These are phyloP conservation scores for Leishmania lainsoni DNA, from an alignment of 208 protist species.

Conservation along the genomic window DNA sequence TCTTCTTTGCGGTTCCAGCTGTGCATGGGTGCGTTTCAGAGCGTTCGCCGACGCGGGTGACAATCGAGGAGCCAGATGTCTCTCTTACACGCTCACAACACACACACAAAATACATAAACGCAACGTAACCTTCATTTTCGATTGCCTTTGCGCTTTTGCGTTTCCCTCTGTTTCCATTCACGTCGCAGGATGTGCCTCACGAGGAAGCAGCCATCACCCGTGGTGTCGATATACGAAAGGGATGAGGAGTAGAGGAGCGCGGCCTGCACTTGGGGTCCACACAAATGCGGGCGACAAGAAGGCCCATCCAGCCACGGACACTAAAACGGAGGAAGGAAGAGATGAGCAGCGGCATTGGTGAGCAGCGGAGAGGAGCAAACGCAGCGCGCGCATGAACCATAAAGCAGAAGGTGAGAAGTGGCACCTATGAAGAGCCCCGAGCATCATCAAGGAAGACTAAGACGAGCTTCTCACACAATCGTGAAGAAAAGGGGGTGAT, in stretches of 20 bases:
- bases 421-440: not conserved
- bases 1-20: not conserved
- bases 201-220: too few relatives aligned
- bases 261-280: too few relatives aligned
- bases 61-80: not conserved
- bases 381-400: not conserved
- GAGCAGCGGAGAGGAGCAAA: not conserved
- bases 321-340: not conserved
- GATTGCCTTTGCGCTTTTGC: not conserved
- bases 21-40: not conserved
- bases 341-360: not conserved
- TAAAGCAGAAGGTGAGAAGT: not conserved
- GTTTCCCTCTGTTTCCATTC: not conserved
- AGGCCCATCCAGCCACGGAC: not conserved
- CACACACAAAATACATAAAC: not conserved
- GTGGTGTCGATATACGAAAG: not conserved
- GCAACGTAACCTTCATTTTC: not conserved
- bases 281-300: not conserved
- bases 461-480: not conserved
- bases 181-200: not conserved
- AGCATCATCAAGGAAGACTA: not conserved
- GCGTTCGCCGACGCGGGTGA: not conserved
- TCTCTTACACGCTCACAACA: too few relatives aligned
- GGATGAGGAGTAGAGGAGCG: not conserved
- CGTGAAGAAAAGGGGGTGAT: not conserved